Evolutionary conservation across 768 basidiomycete genomes (phyloP).

Genomic region (Hysterangium stoloniferum): DNA sequence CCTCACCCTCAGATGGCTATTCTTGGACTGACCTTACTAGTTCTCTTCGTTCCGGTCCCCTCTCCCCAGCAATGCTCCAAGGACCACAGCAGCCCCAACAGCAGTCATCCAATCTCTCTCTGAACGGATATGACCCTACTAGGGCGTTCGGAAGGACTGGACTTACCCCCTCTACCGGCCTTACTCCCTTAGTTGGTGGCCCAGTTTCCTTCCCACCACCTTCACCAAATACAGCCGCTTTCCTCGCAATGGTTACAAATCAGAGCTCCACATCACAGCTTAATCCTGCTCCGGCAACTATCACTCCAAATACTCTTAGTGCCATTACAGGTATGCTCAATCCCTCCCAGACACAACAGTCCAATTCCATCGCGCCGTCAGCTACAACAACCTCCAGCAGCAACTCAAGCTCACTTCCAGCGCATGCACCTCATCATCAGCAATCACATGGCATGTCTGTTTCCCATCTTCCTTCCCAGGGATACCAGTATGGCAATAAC

Average conservation of each 20-base stretch:
- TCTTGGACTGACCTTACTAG: constrained; percentile 58
- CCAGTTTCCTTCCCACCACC: constrained; percentile 74
- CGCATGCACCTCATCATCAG: neutral
- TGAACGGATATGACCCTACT: constrained; percentile 56
- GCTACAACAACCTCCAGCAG: neutral
- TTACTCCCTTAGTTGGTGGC: constrained; percentile 74
- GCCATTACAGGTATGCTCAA: constrained; percentile 76
- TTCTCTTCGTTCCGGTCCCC: constrained; percentile 85
- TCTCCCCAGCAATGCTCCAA: constrained; percentile 93
- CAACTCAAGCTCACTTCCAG: neutral
- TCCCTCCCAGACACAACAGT: constrained; percentile 24
- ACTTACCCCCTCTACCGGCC: constrained; percentile 77
- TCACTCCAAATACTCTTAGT: constrained; percentile 67
- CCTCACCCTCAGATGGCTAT: constrained; percentile 44
- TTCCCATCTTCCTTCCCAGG: constrained; percentile 1
- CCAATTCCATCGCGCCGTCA: constrained; percentile 12
- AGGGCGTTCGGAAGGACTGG: constrained; percentile 66
- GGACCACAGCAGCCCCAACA: constrained; percentile 56
- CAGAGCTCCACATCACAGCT: constrained; percentile 19
- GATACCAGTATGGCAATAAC: constrained; percentile 7
- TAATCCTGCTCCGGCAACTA: constrained; percentile 22
- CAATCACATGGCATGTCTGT: neutral
- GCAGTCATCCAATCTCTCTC: constrained; percentile 14
- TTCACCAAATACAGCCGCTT: constrained; percentile 84
- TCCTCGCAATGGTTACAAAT: constrained; percentile 86